phyloP scores from a whole-genome alignment of 192 early-diverging fungal genomes.

The Polychytrium aggregatum region DNA sequence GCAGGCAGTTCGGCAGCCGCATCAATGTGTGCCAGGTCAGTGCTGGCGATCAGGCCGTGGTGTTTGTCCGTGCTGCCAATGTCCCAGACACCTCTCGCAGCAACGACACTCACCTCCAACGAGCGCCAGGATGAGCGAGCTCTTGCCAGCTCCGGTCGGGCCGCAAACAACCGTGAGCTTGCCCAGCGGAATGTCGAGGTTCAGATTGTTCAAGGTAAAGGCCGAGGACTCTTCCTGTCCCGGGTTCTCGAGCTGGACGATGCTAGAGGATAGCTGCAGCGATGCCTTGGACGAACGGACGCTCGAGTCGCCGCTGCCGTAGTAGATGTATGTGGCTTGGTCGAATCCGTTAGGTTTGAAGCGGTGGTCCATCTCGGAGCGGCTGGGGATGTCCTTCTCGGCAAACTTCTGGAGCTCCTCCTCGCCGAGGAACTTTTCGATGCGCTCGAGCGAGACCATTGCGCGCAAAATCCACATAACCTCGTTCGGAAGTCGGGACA shows the following conservation, averaged over 20 bases:
- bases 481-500: constrained; percentile 11
- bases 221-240: neutral
- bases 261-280: neutral
- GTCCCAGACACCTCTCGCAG: too few relatives aligned
- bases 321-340: constrained; percentile 3
- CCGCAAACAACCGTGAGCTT: constrained; percentile 60
- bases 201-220: constrained; percentile 26
- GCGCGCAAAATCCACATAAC: constrained; percentile 29
- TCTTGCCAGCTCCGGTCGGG: constrained; percentile 80
- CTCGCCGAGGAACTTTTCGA: constrained; percentile 16
- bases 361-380: neutral
- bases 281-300: neutral
- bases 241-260: neutral
- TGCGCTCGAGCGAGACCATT: constrained; percentile 35
- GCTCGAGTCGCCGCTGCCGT: neutral
- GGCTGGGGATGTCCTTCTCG: neutral
- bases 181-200: constrained; percentile 13
- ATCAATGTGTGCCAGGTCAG: too few relatives aligned
- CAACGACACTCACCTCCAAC: constrained; percentile 46
- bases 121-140: constrained; percentile 64
- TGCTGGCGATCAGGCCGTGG: too few relatives aligned
- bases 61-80: too few relatives aligned
- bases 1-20: too few relatives aligned
- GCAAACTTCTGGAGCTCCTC: constrained; percentile 4
- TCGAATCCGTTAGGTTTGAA: too few relatives aligned